Evolutionary conservation across 2,329 filamentous ascomycete species (phyloP).

Genomic region (Xylariaceae sp.): DNA sequence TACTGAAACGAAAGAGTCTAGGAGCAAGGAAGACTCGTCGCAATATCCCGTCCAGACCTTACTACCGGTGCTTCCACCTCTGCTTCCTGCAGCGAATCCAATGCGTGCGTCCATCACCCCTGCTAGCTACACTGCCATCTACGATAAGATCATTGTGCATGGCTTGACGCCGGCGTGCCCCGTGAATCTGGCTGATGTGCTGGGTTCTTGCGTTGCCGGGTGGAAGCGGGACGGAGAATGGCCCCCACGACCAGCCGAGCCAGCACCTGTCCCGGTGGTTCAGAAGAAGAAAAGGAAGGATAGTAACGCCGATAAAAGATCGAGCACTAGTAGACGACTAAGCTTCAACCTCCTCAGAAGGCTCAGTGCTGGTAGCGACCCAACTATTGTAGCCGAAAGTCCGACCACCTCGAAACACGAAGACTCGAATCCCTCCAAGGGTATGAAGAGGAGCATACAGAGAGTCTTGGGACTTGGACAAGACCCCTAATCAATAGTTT

Average conservation of each 20-base stretch:
- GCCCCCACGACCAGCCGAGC: slow-evolving; percentile 60
- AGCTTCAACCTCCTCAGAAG: slow-evolving; percentile 43
- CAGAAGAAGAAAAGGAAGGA: slow-evolving; percentile 38
- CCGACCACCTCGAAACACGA: slow-evolving; percentile 18
- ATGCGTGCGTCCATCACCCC: slow-evolving; percentile 73
- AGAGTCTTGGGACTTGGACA: slow-evolving; percentile 33
- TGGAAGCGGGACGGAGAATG: slow-evolving; percentile 94
- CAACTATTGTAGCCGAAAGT: slow-evolving; percentile 9
- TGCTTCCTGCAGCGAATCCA: slow-evolving; percentile 67
- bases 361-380: slow-evolving; percentile 26
- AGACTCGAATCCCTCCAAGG: slow-evolving; percentile 21
- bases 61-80: slow-evolving; percentile 65
- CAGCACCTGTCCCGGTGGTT: slow-evolving; percentile 34
- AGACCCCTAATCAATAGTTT: slow-evolving; percentile 14
- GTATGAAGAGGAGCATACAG: slow-evolving; percentile 33
- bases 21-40: slow-evolving; percentile 33
- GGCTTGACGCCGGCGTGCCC: slow-evolving; percentile 77
- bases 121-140: slow-evolving; percentile 71
- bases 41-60: slow-evolving; percentile 54
- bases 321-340: slow-evolving; percentile 37
- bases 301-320: slow-evolving; percentile 26
- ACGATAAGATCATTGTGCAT: slow-evolving; percentile 80
- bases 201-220: slow-evolving; percentile 73
- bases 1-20: slow-evolving; percentile 35
- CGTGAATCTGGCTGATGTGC: slow-evolving; percentile 78